Evolutionary conservation across 129 eudicot species (phyloP).

Genomic region (Glebionis coronaria): DNA sequence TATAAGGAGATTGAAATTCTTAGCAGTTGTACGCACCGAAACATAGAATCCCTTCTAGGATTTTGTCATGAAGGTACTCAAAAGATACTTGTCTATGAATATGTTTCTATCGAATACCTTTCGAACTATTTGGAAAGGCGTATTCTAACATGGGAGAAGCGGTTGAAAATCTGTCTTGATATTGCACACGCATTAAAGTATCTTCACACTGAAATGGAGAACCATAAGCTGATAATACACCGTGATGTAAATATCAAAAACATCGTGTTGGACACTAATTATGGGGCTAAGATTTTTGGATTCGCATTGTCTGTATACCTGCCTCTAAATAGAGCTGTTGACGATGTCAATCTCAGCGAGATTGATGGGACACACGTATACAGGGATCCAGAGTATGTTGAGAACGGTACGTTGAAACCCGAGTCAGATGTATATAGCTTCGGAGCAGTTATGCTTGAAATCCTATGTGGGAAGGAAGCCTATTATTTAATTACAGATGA

Average conservation of each 20-base stretch:
- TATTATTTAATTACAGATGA: not conserved
- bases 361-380: not conserved
- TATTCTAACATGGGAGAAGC: too few species aligned
- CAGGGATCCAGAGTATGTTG: conserved; percentile 2
- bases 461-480: too few species aligned
- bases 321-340: too few species aligned
- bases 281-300: not conserved
- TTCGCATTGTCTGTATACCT: too few species aligned
- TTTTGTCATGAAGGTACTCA: too few species aligned
- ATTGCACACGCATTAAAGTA: too few species aligned
- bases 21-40: not conserved
- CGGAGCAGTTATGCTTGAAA: not conserved
- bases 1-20: not conserved
- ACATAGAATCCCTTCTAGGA: too few species aligned
- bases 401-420: not conserved
- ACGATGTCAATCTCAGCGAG: too few species aligned
- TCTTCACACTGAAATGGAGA: not conserved
- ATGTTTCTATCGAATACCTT: too few species aligned
- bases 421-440: conserved; percentile 3
- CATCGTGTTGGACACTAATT: not conserved
- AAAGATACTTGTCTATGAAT: too few species aligned
- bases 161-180: too few species aligned
- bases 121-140: too few species aligned
- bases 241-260: not conserved
- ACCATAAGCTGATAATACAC: not conserved